These are phyloP conservation scores for Goffeauzyma gilvescens DNA, from an alignment of 768 basidiomycete genomes.

Conservation along the genomic window DNA sequence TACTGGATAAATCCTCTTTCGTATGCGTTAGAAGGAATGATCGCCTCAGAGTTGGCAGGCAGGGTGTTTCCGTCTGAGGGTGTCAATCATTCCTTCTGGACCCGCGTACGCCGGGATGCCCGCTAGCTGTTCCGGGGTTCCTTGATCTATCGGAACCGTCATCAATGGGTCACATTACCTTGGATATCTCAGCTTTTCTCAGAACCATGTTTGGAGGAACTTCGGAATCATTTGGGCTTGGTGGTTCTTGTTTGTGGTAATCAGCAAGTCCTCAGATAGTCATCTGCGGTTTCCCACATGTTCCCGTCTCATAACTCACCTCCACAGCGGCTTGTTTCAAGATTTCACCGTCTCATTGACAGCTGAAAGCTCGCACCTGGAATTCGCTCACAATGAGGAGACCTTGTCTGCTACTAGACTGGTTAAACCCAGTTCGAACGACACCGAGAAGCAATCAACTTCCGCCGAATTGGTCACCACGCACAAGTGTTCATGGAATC, in stretches of 20 bases:
- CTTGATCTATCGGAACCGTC: conserved; percentile 12
- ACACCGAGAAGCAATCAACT: conserved; percentile 11
- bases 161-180: conserved; percentile 14
- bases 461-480: conserved; percentile 11
- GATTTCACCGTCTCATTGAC: not conserved
- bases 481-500: not conserved
- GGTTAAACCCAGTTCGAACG: not conserved
- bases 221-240: conserved; percentile 18
- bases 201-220: conserved; percentile 20
- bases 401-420: not conserved
- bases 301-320: no score
- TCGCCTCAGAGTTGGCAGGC: conserved; percentile 1
- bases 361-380: not conserved
- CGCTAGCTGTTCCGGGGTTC: conserved; percentile 1
- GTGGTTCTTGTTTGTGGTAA: conserved; percentile 19
- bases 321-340: not conserved
- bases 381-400: conserved; percentile 5
- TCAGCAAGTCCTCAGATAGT: conserved; percentile 7
- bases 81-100: conserved; percentile 14
- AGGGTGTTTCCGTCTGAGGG: conserved; percentile 5
- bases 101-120: conserved; percentile 6
- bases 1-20: conserved; percentile 27
- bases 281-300: no score
- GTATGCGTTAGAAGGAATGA: conserved; percentile 24
- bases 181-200: conserved; percentile 10